Percentiles rank a stretch among this genome's conserved stretches.
These are phyloP conservation scores for Phalaenopsis hybrid DNA, from an alignment of 116 monocot species.

Conservation along the genomic window DNA sequence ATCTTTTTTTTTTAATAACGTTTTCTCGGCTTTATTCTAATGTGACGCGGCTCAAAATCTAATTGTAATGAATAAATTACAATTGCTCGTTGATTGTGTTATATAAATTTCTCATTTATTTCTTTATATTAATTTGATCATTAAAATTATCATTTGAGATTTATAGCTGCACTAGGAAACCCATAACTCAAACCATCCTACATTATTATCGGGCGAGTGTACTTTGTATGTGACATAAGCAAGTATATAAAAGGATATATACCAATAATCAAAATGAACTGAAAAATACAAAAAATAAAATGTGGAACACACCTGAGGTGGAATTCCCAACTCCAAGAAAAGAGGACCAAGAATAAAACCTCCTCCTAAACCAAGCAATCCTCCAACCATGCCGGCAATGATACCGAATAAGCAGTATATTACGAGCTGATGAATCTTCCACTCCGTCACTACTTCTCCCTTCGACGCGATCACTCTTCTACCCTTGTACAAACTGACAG, in stretches of 20 bases:
- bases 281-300: not conserved
- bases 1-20: too few species aligned
- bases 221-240: not conserved
- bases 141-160: not conserved
- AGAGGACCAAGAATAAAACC: conserved; percentile 63
- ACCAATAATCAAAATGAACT: not conserved
- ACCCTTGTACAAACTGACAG: conserved; percentile 34
- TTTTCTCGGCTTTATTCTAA: too few species aligned
- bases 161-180: not conserved
- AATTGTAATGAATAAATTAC: too few species aligned
- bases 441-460: conserved; percentile 28
- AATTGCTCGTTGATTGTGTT: too few species aligned
- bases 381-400: conserved; percentile 44
- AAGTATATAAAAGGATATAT: not conserved
- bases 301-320: conserved; percentile 40
- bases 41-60: too few species aligned
- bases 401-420: conserved; percentile 39
- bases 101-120: not conserved
- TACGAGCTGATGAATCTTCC: conserved; percentile 40
- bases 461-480: conserved; percentile 42
- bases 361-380: conserved; percentile 59
- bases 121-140: not conserved
- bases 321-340: conserved; percentile 58
- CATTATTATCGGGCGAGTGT: too few species aligned
- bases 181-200: too few species aligned